Conservation (phyloP, 805 yeast genomes). For the Ogataea methylovora region DNA sequence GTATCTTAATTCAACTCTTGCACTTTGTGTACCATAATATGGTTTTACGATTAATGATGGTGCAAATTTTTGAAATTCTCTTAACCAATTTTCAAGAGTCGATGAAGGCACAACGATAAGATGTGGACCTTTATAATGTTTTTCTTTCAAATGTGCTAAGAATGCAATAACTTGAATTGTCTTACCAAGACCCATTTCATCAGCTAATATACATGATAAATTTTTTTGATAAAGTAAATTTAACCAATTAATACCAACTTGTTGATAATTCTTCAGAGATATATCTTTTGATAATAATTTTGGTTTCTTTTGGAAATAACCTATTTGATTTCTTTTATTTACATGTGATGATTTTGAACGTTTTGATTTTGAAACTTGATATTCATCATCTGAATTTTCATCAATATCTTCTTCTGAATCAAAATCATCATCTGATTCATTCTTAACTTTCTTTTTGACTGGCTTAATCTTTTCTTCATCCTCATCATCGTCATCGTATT, state of each 20-base stretch:
- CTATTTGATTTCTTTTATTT: conserved; percentile 9
- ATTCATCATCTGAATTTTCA: background rate
- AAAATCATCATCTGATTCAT: conserved; percentile 5
- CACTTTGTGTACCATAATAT: conserved; percentile 82
- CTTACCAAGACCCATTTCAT: conserved; percentile 98
- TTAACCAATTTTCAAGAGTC: conserved; percentile 93
- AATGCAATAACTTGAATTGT: conserved; percentile 95
- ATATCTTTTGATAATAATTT: conserved; percentile 52
- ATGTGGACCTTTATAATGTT: conserved; percentile 65
- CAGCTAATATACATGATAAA: conserved; percentile 91
- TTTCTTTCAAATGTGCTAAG: conserved; percentile 73
- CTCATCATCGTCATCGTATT: conserved; percentile 7
- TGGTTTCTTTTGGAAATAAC: conserved; percentile 69
- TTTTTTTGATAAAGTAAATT: conserved; percentile 67
- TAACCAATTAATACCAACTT: conserved; percentile 96
- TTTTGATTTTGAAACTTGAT: conserved; percentile 2
- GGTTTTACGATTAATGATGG: conserved; percentile 81
- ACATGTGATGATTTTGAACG: conserved; percentile 2
- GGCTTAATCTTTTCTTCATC: conserved; percentile 23
- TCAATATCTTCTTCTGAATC: background rate
- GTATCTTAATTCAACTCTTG: conserved; percentile 77
- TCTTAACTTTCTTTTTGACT: too few species aligned
- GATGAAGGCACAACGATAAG: conserved; percentile 94
- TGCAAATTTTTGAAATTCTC: conserved; percentile 87
- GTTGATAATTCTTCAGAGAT: conserved; percentile 81